These are phyloP conservation scores for Aspergillus sp. DNA, from an alignment of 2,329 filamentous ascomycete genomes.

Conservation along the genomic window DNA sequence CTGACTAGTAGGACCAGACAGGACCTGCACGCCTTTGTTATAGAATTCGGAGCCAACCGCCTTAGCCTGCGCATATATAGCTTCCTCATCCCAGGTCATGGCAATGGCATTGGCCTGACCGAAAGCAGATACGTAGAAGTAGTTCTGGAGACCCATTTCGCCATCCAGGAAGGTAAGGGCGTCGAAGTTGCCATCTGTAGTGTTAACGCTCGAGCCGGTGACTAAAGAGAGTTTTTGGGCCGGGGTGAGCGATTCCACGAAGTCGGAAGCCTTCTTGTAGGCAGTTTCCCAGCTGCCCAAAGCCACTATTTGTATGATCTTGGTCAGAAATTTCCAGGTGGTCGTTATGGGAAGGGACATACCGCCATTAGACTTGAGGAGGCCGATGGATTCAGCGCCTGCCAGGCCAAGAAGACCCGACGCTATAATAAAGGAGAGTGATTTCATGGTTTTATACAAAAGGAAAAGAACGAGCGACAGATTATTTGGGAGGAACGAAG, in stretches of 20 bases:
- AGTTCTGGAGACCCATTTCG: slow-evolving; percentile 19
- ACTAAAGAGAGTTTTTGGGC: slow-evolving; percentile 27
- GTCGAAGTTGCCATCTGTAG: slow-evolving; percentile 23
- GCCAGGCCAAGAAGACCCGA: no score
- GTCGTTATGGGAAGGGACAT: no score
- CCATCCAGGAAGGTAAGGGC: slow-evolving; percentile 22
- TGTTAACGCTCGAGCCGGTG: slow-evolving; percentile 25
- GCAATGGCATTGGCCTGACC: slow-evolving; percentile 17
- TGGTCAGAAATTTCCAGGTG: no score
- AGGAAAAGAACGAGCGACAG: no score
- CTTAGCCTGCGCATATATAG: slow-evolving; percentile 19
- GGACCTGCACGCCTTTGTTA: slow-evolving; percentile 19
- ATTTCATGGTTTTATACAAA: no score
- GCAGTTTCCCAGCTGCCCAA: slow-evolving; percentile 16
- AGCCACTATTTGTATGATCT: background rate
- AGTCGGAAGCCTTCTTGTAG: slow-evolving; percentile 18
- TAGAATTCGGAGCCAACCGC: slow-evolving; percentile 20
- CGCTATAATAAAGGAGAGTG: no score
- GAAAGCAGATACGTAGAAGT: slow-evolving; percentile 23
- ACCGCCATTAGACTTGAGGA: no score
- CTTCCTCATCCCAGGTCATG: slow-evolving; percentile 22
- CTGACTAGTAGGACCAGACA: slow-evolving; percentile 18
- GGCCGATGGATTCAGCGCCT: no score
- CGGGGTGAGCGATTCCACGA: slow-evolving; percentile 18
- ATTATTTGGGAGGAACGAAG: no score